A percentile compares a stretch with the other conserved stretches of the same genome.
Conservation (phyloP, 169 alveolate species). For the Perkinsus olseni region DNA sequence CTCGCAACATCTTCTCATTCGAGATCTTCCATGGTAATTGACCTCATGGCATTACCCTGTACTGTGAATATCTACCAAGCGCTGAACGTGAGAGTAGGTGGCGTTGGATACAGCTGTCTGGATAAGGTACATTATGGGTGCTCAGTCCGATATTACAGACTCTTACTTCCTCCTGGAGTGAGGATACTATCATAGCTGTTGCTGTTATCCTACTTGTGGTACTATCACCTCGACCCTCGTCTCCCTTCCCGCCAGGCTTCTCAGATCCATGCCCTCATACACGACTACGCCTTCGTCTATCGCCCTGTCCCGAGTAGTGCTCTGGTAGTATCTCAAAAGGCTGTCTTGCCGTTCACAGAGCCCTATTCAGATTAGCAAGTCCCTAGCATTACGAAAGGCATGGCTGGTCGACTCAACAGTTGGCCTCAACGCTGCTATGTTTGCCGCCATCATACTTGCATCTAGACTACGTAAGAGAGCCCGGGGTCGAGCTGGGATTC, state of each 20-base stretch:
- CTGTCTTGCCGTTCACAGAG: not conserved
- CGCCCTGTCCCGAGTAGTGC: not conserved
- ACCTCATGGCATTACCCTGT: too few relatives aligned
- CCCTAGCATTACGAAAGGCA: not conserved
- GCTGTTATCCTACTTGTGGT: not conserved
- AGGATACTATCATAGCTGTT: not conserved
- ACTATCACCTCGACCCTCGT: not conserved
- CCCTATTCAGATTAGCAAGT: not conserved
- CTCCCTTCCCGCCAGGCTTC: not conserved
- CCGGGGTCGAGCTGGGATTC: not conserved
- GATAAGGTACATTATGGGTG: not conserved
- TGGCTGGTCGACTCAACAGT: not conserved
- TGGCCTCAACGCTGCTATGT: not conserved
- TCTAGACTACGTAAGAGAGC: not conserved
- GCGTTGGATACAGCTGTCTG: too few relatives aligned
- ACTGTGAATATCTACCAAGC: too few relatives aligned
- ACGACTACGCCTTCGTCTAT: not conserved
- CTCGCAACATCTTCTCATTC: too few relatives aligned
- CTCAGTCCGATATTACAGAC: not conserved
- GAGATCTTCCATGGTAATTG: too few relatives aligned
- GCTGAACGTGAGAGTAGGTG: too few relatives aligned
- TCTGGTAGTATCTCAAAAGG: not conserved
- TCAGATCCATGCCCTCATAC: not conserved
- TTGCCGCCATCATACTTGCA: not conserved
- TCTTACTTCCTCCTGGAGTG: not conserved